phyloP scores from a whole-genome alignment of 2,329 filamentous ascomycete genomes.

The Diaporthe australafricana region DNA sequence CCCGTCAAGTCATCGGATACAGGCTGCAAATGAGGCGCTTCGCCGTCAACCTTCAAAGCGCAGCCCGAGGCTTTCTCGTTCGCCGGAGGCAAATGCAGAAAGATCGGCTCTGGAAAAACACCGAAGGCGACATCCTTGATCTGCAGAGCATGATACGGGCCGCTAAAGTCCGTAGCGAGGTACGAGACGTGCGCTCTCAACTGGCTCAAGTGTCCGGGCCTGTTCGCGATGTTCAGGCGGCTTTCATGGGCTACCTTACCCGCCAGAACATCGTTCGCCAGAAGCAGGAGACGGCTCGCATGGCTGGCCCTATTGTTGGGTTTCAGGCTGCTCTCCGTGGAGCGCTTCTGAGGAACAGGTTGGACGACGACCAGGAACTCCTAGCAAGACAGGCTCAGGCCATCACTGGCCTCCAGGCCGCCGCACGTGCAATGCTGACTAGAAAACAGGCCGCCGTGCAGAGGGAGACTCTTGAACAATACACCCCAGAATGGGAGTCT shows the following conservation, averaged over 20 bases:
- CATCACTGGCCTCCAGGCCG: conserved; percentile 72
- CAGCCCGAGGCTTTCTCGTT: conserved; percentile 79
- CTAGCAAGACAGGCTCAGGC: conserved; percentile 63
- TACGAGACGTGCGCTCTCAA: conserved; percentile 67
- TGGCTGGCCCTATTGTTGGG: conserved; percentile 63
- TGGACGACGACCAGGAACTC: conserved; percentile 64
- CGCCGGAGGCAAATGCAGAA: conserved; percentile 72
- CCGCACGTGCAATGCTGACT: conserved; percentile 71
- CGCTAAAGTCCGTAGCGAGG: conserved; percentile 70
- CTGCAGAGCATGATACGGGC: conserved; percentile 86
- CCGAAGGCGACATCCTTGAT: conserved; percentile 78
- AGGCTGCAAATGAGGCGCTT: conserved; percentile 85
- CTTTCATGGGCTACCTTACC: conserved; percentile 74
- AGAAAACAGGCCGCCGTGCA: conserved; percentile 65
- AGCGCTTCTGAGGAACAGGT: conserved; percentile 69
- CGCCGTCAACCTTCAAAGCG: conserved; percentile 82
- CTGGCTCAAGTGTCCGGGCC: conserved; percentile 72
- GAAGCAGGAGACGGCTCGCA: conserved; percentile 65
- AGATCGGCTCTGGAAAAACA: conserved; percentile 75
- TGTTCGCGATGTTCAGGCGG: conserved; percentile 73
- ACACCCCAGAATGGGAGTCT: conserved; percentile 61
- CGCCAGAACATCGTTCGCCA: conserved; percentile 68
- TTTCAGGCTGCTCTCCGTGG: conserved; percentile 76
- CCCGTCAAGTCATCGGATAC: conserved; percentile 85
- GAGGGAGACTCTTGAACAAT: conserved; percentile 62